Conservation (phyloP, 768 basidiomycete genomes). For the Mycena crocata region DNA sequence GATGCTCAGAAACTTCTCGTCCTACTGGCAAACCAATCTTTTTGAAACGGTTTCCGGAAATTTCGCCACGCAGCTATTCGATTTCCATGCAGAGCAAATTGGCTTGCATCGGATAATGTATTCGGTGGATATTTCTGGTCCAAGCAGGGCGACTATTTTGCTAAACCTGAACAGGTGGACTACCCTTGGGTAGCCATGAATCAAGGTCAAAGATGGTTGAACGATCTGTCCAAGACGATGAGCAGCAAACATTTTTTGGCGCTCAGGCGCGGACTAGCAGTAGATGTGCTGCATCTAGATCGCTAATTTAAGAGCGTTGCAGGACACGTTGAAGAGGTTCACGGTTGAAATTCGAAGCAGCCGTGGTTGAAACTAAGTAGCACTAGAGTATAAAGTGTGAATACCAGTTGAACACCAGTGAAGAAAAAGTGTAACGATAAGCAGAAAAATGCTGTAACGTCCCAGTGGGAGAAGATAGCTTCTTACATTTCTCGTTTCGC, state of each 20-base stretch:
- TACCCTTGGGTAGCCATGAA: constrained; percentile 24
- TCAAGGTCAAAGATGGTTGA: constrained; percentile 19
- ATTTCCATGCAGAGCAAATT: constrained; percentile 54
- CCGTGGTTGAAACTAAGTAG: too few relatives aligned
- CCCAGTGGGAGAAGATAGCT: too few relatives aligned
- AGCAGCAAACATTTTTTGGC: constrained; percentile 13
- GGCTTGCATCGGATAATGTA: constrained; percentile 55
- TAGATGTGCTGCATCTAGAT: constrained; percentile 25
- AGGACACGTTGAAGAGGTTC: too few relatives aligned
- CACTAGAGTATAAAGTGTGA: too few relatives aligned
- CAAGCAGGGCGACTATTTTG: constrained; percentile 14
- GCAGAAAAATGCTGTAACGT: too few relatives aligned
- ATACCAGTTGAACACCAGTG: too few relatives aligned
- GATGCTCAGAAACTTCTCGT: constrained; percentile 51
- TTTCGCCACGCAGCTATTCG: constrained; percentile 51
- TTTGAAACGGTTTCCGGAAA: constrained; percentile 56
- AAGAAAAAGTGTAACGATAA: too few relatives aligned
- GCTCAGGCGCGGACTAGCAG: constrained; percentile 24
- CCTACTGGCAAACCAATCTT: constrained; percentile 53
- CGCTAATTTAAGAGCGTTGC: constrained; percentile 6
- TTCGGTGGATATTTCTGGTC: constrained; percentile 51
- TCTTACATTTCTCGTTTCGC: too few relatives aligned
- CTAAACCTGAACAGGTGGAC: constrained; percentile 19
- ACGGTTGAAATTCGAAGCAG: too few relatives aligned
- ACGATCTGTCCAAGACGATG: background rate